A percentile compares a stretch with the other conserved stretches of the same genome.
These are phyloP conservation scores for Lachancea kluyveri DNA, from an alignment of 805 yeast species.

Conservation along the genomic window DNA sequence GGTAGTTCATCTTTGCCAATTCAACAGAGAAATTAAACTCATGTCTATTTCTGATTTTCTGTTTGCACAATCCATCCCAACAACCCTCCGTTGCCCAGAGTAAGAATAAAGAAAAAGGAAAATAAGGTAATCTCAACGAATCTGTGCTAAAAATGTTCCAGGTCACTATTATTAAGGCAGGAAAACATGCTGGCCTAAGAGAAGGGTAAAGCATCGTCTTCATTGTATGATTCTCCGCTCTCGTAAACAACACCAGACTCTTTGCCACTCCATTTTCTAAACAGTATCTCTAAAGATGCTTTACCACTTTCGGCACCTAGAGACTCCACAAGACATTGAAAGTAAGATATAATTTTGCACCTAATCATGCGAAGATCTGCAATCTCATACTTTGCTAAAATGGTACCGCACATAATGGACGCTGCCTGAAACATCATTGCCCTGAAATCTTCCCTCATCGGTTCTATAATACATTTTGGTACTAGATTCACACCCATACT, in stretches of 20 bases:
- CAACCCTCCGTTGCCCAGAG: too few relatives aligned
- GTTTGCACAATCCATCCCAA: too few relatives aligned
- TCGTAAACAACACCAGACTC: conserved; percentile 1
- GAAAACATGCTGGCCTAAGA: conserved; percentile 1
- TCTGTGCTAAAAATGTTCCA: too few relatives aligned
- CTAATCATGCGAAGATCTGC: conserved; percentile 5
- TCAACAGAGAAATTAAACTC: too few relatives aligned
- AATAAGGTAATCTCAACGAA: too few relatives aligned
- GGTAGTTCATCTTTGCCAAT: too few relatives aligned
- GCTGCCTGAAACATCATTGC: conserved; percentile 12
- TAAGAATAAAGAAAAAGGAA: too few relatives aligned
- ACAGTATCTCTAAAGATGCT: conserved; percentile 7
- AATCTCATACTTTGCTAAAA: conserved; percentile 3
- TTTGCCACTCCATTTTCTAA: conserved; percentile 9
- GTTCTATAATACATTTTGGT: conserved; percentile 5
- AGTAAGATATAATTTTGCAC: conserved; percentile 9
- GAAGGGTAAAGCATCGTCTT: conserved; percentile 7
- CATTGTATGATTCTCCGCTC: conserved; percentile 1
- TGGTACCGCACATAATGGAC: conserved; percentile 7
- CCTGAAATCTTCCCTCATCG: conserved; percentile 9
- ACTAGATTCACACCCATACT: conserved; percentile 3
- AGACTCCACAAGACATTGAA: conserved; percentile 7
- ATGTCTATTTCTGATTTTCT: too few relatives aligned
- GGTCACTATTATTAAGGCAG: too few relatives aligned
- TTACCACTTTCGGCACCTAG: conserved; percentile 14